Conservation (phyloP, 2,329 filamentous ascomycete genomes). For the Nothopassalora personata region DNA sequence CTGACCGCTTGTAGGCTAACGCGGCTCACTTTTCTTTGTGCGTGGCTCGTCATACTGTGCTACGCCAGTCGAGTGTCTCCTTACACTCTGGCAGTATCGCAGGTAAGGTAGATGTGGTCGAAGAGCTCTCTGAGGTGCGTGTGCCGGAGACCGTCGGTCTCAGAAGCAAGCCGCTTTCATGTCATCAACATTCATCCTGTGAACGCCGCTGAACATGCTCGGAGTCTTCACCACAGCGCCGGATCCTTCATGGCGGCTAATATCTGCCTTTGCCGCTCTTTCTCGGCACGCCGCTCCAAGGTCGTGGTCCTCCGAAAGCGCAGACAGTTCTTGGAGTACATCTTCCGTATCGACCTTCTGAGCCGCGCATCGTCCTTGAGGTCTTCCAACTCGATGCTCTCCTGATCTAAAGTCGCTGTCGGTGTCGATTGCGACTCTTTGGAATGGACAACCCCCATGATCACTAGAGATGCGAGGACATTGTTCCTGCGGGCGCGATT, state of each 20-base stretch:
- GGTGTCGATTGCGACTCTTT: background rate
- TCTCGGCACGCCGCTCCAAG: background rate
- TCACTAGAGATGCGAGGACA: background rate
- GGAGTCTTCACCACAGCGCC: background rate
- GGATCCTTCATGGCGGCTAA: background rate
- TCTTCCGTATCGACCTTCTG: background rate
- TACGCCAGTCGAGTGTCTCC: no score
- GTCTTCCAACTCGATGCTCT: slow-evolving; percentile 1
- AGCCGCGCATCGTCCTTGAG: background rate
- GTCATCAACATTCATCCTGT: background rate
- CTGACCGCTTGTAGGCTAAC: no score
- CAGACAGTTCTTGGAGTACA: background rate
- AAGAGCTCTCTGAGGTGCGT: no score
- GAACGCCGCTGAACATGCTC: background rate
- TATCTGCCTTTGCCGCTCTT: background rate
- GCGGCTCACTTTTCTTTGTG: no score
- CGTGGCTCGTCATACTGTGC: no score
- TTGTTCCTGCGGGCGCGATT: background rate
- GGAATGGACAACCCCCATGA: background rate
- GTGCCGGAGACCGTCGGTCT: no score
- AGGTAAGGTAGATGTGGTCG: no score
- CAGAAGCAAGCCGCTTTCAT: no score
- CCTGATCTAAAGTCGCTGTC: no score
- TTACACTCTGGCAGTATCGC: no score
- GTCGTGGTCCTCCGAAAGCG: background rate